phyloP scores from a whole-genome alignment of 164 flowering plant genomes.

The Annona cherimola region DNA sequence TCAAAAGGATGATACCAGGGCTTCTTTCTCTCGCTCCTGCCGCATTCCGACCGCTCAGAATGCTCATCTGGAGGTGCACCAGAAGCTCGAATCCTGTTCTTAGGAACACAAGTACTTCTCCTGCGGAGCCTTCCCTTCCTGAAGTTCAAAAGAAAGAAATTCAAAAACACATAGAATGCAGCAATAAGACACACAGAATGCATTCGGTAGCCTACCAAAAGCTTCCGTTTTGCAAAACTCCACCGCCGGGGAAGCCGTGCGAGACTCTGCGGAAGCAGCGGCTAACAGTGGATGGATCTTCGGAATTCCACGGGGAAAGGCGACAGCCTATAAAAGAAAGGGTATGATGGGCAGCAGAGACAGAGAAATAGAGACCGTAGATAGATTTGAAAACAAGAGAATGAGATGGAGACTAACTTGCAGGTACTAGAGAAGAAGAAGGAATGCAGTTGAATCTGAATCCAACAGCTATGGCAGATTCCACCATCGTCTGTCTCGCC shows the following conservation, averaged over 20 bases:
- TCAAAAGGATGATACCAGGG: constrained; percentile 71
- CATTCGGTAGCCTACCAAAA: constrained; percentile 27
- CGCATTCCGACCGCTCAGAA: constrained; percentile 43
- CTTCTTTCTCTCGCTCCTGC: constrained; percentile 29
- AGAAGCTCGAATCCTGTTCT: constrained; percentile 34
- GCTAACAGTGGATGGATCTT: constrained; percentile 16
- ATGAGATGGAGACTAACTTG: neutral
- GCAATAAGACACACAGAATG: neutral
- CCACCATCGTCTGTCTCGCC: constrained; percentile 16
- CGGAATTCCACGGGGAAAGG: neutral
- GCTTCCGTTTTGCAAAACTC: constrained; percentile 15
- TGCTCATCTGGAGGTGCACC: constrained; percentile 18
- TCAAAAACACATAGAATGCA: neutral
- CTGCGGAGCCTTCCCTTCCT: constrained; percentile 23
- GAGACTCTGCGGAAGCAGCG: neutral
- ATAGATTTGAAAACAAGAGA: neutral
- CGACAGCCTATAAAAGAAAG: neutral
- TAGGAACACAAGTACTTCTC: constrained; percentile 12
- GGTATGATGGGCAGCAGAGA: neutral
- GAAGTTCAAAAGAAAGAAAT: neutral
- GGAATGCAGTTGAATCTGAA: constrained; percentile 28
- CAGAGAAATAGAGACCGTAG: neutral
- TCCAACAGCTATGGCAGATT: constrained; percentile 42
- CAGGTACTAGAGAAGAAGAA: constrained; percentile 18
- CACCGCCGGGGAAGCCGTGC: constrained; percentile 20